Conservation (phyloP, 2,329 filamentous ascomycete species). For the Sarocladium kiliense region DNA sequence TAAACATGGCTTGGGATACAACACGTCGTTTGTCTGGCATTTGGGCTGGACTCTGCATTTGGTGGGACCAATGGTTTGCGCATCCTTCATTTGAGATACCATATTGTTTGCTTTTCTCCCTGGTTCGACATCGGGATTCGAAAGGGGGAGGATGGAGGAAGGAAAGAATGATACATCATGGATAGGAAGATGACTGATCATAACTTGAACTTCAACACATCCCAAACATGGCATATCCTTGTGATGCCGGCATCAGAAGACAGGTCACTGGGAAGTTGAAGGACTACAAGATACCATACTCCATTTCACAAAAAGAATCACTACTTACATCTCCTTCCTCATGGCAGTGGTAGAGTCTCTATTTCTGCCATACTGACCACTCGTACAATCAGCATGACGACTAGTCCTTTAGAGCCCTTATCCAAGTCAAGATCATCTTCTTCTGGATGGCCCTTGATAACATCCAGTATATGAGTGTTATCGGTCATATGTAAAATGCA, state of each 20-base stretch:
- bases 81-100: constrained; percentile 4
- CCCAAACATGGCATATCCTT: not conserved
- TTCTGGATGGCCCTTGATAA: no score
- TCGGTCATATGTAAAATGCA: no score
- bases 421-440: no score
- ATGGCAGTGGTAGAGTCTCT: no score
- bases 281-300: not conserved
- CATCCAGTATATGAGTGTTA: no score
- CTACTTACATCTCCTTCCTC: no score
- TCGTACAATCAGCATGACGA: no score
- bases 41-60: not conserved
- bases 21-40: not conserved
- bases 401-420: no score
- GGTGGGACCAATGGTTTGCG: not conserved
- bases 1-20: not conserved
- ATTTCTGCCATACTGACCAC: no score
- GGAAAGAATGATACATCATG: not conserved
- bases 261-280: not conserved
- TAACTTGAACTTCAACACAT: not conserved
- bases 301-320: no score
- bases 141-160: not conserved
- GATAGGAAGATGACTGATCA: not conserved
- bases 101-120: not conserved
- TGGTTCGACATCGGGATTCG: no score
- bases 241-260: not conserved